Base-by-base conservation (phyloP, 805 yeast genomes). In the Candida vaughaniae region DNA sequence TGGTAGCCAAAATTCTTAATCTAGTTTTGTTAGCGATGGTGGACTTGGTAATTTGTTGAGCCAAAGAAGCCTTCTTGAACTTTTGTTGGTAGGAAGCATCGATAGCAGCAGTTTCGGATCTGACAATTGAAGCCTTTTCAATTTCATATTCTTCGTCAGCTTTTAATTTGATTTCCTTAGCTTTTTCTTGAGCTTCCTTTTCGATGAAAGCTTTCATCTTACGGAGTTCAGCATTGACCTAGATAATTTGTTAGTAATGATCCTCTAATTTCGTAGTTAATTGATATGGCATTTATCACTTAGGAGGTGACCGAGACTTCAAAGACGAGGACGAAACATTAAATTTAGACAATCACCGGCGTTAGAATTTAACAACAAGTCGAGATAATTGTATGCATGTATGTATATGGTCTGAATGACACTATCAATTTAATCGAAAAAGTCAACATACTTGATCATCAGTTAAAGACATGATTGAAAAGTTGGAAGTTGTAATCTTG, bases 141-240 rank as follows among this genome's bases (percentile, higher is more conserved):
- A 93, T 90, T 66, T 93, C 98, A 62, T 91, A 93, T 70, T 93
- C 99, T 66, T 93, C 99, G 62, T 95, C 96, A 29, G 98, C 96
- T 73, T 93, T 95, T 55, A 93, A 74, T 61, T 77, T 82, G 58
- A 93, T 89, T 67, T 93, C 99, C 63, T 86, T 87, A 50, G 98
- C 96, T 71, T 93, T 93, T 66, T 93, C 99, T 56, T 90, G 95
- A 26, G 99, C 99, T 71, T 93, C 99, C 78, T 91, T 93, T 70
- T 85, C 87, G 77, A 93, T 93, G 81, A 93, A 93, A 60, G 95
- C 90, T 62, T 91, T 95, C 97, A 93, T 93, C 75, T 93, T 93
- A 63, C 82, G 82, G 66, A 93, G 85, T 73, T 93, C 99, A 53
- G 88, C 88, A 58, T 85, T 89, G 51, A 91, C 98, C 89, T 90